Evolutionary conservation across 2,329 filamentous ascomycete genomes (phyloP).

Genomic region (Botrytis deweyae): DNA sequence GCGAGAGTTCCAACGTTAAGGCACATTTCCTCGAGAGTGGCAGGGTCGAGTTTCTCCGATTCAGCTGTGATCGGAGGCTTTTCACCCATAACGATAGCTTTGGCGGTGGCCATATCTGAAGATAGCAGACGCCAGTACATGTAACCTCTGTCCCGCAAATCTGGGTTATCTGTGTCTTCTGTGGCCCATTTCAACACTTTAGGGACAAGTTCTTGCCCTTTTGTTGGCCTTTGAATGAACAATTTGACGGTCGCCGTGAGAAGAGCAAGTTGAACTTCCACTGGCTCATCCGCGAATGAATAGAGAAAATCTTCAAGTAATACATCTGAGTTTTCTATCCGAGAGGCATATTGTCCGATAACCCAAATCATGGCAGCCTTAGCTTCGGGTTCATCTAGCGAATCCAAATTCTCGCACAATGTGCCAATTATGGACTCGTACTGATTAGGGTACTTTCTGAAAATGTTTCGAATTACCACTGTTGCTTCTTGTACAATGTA

Average conservation of each 20-base stretch:
- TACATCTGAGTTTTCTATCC: constrained; percentile 94
- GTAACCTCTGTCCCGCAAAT: constrained; percentile 91
- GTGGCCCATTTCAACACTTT: constrained; percentile 98
- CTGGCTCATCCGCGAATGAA: constrained; percentile 88
- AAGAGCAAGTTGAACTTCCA: constrained; percentile 92
- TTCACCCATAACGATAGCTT: constrained; percentile 90
- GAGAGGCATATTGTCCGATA: constrained; percentile 94
- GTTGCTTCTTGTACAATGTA: constrained; percentile 99
- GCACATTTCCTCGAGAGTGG: constrained; percentile 94
- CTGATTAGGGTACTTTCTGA: constrained; percentile 97
- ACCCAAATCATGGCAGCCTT: constrained; percentile 99
- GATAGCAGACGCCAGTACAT: constrained; percentile 99
- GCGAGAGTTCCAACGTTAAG: constrained; percentile 93
- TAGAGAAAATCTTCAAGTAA: constrained; percentile 93
- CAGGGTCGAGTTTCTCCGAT: constrained; percentile 87
- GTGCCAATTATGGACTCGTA: constrained; percentile 98
- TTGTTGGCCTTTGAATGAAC: constrained; percentile 94
- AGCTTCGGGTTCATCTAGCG: constrained; percentile 92
- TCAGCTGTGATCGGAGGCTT: constrained; percentile 97
- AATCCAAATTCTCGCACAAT: constrained; percentile 93
- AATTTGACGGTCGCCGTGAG: constrained; percentile 96
- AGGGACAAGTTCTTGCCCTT: constrained; percentile 88
- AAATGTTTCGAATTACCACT: constrained; percentile 98
- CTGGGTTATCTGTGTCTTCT: constrained; percentile 98
- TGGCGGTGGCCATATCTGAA: constrained; percentile 84